A percentile compares a stretch with the other conserved stretches of the same genome.
Evolutionary conservation across 768 basidiomycete genomes (phyloP).

Genomic region (Boletus speciosus): DNA sequence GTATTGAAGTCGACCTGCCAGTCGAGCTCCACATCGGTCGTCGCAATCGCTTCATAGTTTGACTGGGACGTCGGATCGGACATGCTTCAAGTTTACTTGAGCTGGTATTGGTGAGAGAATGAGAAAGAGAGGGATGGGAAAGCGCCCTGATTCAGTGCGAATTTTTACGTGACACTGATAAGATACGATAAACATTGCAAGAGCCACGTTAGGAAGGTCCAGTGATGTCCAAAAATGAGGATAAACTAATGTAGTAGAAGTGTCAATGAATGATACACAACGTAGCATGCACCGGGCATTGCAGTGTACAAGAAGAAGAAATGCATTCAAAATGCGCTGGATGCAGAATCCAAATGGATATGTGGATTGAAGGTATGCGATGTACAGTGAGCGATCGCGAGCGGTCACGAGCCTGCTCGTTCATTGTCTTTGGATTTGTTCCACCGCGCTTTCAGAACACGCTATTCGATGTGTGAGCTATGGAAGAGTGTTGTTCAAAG

Average conservation of each 20-base stretch:
- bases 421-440: slow-evolving; percentile 6
- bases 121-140: background rate
- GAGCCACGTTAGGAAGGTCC: slow-evolving; percentile 11
- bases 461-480: slow-evolving; percentile 11
- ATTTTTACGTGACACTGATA: background rate
- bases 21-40: slow-evolving; percentile 66
- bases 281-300: background rate
- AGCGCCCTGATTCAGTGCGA: no score
- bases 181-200: slow-evolving; percentile 1
- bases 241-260: background rate
- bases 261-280: slow-evolving; percentile 3
- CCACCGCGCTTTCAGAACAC: slow-evolving; percentile 16
- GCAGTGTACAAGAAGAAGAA: background rate
- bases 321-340: background rate
- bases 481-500: no score
- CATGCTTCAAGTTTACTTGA: background rate
- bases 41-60: slow-evolving; percentile 68
- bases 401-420: background rate
- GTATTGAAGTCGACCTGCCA: slow-evolving; percentile 76
- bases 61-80: slow-evolving; percentile 73
- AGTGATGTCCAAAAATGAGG: slow-evolving; percentile 1
- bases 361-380: slow-evolving; percentile 6
- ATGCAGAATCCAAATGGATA: background rate
- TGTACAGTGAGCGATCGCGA: slow-evolving; percentile 1
- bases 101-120: background rate